phyloP scores from a whole-genome alignment of 768 basidiomycete genomes.

The Crucibulum laeve region DNA sequence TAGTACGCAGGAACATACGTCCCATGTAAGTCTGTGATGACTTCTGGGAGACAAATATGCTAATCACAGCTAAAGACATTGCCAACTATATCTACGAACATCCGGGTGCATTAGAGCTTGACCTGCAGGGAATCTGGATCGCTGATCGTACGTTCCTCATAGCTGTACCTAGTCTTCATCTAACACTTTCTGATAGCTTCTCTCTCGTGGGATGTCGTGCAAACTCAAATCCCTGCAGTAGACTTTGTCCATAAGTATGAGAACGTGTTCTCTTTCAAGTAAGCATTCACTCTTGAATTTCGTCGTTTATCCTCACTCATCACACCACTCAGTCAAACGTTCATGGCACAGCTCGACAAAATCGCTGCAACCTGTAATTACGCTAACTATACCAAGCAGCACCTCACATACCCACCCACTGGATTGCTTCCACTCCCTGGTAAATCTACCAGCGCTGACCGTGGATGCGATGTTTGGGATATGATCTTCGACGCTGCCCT shows the following conservation, averaged over 20 bases:
- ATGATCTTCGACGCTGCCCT: constrained; percentile 60
- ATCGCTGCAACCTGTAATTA: constrained; percentile 57
- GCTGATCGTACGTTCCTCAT: constrained; percentile 52
- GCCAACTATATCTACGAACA: constrained; percentile 71
- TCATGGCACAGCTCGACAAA: constrained; percentile 53
- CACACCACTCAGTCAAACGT: constrained; percentile 48
- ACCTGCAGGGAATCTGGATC: constrained; percentile 70
- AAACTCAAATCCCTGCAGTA: constrained; percentile 68
- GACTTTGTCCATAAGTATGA: constrained; percentile 71
- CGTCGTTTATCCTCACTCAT: neutral
- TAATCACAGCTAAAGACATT: constrained; percentile 42
- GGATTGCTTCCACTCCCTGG: constrained; percentile 66
- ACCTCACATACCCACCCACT: constrained; percentile 66
- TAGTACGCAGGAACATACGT: constrained; percentile 68
- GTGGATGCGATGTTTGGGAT: constrained; percentile 67
- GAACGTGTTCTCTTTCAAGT: constrained; percentile 73
- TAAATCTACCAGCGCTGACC: constrained; percentile 36
- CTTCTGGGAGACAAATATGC: no score
- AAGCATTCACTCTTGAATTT: constrained; percentile 11
- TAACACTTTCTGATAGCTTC: constrained; percentile 32
- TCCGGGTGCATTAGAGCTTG: constrained; percentile 44
- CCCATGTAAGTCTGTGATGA: constrained; percentile 41
- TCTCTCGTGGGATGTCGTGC: constrained; percentile 60
- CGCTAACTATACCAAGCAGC: constrained; percentile 53
- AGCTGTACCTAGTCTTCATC: neutral